Evolutionary conservation across 345 rosid genomes (phyloP), one percentile per base, ranked within the genome.

Genomic region (Populus simonii): DNA sequence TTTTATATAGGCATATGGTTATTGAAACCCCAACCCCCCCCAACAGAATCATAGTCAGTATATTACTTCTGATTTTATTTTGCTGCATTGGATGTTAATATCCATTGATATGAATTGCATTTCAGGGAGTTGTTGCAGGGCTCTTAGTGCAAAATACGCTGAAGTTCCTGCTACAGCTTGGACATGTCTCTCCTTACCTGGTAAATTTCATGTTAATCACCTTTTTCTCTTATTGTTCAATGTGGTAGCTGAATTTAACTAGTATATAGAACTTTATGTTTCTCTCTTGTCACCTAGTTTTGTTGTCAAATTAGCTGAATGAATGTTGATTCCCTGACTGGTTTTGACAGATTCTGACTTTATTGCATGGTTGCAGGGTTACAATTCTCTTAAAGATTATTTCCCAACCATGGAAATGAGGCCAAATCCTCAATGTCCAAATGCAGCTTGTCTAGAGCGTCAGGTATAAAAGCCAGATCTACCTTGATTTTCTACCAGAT

Each of bases 331-430:
- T 77, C 39, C 70, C 61, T 61, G 9, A 18, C 45, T 74, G 66
- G 33, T 70, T 68, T 71, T 57, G 20, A 77, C 66, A 65, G 22
- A 38, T 51, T 76, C 68, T 68, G 70, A 59, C 39, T 53, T 79
- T 79, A 41, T 71, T 77, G 57, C 73, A 74, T 85, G 80, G 59
- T 76, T 71, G 45, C 85, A 92, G 99, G 99, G 98, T 59, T 96
- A 93, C 80, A 96, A 90, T 84, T 92, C 99, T 74, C 96, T 96
- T 23, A 96, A 93, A 82, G 98, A 93, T 83, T 96, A 59, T 83
- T 96, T 96, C 84, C 99, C 98, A 78, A 90, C 98, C 74, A 91
- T 96, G 98, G 89, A 90, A 85, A 91, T 92, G 98, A 93, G 87
- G 87, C 98, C 98, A 73, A 93, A 93, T 81, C 96, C 98, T 39